Percentiles rank a stretch among this genome's conserved stretches.
Evolutionary conservation across 2,329 filamentous ascomycete genomes (phyloP).

Genomic region (Paecilomyces fulvus): DNA sequence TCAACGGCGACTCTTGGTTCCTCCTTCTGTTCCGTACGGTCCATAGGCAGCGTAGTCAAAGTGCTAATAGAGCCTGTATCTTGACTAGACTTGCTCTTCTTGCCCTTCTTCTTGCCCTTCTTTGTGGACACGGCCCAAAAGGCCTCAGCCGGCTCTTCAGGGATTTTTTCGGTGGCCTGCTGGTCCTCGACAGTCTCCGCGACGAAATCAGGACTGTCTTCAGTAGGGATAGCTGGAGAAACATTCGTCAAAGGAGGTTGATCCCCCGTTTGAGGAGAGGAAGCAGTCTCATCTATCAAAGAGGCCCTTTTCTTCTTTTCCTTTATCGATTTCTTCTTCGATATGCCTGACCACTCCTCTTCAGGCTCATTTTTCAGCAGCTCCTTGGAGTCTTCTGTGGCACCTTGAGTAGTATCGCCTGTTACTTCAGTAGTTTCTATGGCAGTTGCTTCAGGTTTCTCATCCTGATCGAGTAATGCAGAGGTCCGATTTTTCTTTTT

Average conservation of each 20-base stretch:
- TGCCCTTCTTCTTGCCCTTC: slow-evolving; percentile 14
- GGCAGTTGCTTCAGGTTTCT: too few species aligned
- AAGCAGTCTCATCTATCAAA: background rate
- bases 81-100: slow-evolving; percentile 3
- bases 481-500: too few species aligned
- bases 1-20: background rate
- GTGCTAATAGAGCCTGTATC: background rate
- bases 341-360: slow-evolving; percentile 7
- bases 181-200: background rate
- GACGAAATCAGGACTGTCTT: background rate
- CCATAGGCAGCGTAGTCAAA: background rate
- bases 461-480: too few species aligned
- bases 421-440: background rate
- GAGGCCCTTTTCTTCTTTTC: slow-evolving; percentile 4
- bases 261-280: background rate
- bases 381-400: background rate
- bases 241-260: background rate
- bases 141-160: slow-evolving; percentile 4
- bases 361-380: background rate
- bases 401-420: background rate
- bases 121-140: slow-evolving; percentile 11
- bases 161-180: background rate
- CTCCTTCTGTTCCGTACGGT: background rate
- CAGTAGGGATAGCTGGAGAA: background rate
- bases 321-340: slow-evolving; percentile 16